Percentiles rank a stretch among this genome's conserved stretches.
Conservation (phyloP, 164 flowering plant genomes). For the Vitis vinifera region DNA sequence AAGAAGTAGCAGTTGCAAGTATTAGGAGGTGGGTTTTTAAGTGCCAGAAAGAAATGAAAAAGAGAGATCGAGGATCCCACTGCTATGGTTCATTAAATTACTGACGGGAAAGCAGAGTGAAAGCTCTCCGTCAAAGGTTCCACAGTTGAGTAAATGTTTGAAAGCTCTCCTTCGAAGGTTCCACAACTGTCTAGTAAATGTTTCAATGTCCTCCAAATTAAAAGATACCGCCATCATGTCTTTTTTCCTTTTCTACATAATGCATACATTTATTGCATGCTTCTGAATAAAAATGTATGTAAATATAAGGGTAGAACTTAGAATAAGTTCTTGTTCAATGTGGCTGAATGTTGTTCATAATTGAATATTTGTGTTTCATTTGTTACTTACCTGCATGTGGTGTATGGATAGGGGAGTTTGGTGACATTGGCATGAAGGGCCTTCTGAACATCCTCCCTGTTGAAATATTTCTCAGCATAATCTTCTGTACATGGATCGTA, state of each 20-base stretch:
- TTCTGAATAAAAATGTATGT: neutral
- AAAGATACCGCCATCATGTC: too few species aligned
- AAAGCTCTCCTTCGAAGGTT: neutral
- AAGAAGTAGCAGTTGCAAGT: neutral
- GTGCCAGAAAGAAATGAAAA: neutral
- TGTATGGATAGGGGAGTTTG: conserved; percentile 42
- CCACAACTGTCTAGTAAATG: neutral
- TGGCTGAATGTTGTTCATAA: too few species aligned
- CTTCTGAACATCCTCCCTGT: conserved; percentile 53
- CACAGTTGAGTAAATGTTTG: conserved; percentile 13
- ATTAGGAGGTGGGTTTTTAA: neutral
- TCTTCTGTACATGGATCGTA: conserved; percentile 54
- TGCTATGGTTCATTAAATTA: conserved; percentile 1
- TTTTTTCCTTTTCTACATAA: too few species aligned
- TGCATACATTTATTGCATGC: too few species aligned
- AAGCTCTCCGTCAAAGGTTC: conserved; percentile 9
- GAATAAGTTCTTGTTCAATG: too few species aligned
- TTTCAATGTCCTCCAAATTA: too few species aligned
- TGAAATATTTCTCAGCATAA: conserved; percentile 38
- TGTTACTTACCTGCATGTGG: conserved; percentile 46
- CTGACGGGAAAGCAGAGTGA: neutral
- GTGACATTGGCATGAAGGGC: conserved; percentile 66
- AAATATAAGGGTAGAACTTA: too few species aligned
- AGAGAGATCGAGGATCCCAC: conserved; percentile 2
- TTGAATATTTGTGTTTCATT: too few species aligned